Percentiles rank a stretch among this genome's conserved stretches.
Evolutionary conservation across 768 basidiomycete genomes (phyloP).

Genomic region (Boletus reticuloceps): DNA sequence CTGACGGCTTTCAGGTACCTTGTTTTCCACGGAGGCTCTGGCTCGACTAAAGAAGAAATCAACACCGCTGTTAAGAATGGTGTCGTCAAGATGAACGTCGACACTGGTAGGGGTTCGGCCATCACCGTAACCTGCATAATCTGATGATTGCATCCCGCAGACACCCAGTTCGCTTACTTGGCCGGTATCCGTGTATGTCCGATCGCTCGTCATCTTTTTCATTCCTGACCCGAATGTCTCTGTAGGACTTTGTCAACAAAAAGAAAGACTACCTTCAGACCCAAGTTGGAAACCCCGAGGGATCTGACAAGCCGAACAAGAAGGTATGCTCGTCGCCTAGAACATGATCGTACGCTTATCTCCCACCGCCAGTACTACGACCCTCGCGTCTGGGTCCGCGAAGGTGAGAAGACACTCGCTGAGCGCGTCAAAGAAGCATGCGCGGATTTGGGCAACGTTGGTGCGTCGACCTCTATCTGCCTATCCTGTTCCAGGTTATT

Average conservation of each 20-base stretch:
- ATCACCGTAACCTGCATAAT: background rate
- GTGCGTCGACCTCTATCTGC: constrained; percentile 33
- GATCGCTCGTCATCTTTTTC: background rate
- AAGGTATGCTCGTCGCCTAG: constrained; percentile 51
- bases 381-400: constrained; percentile 97
- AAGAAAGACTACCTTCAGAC: constrained; percentile 86
- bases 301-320: constrained; percentile 98
- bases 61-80: constrained; percentile 85
- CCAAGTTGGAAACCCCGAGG: constrained; percentile 98
- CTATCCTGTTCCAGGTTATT: background rate
- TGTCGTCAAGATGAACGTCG: constrained; percentile 99
- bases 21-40: constrained; percentile 99
- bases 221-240: background rate
- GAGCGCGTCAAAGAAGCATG: constrained; percentile 94
- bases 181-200: constrained; percentile 67
- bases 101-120: constrained; percentile 55
- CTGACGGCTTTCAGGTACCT: constrained; percentile 62
- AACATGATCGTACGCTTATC: background rate
- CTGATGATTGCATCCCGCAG: constrained; percentile 29
- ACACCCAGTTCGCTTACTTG: constrained; percentile 92
- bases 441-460: constrained; percentile 74
- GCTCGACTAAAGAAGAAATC: constrained; percentile 96
- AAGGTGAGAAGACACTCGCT: constrained; percentile 91
- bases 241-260: constrained; percentile 76
- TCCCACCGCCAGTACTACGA: constrained; percentile 66